Evolutionary conservation across 2,329 filamentous ascomycete genomes (phyloP), one percentile per base, ranked within the genome.

Genomic region (Thermothelomyces thermophilus): DNA sequence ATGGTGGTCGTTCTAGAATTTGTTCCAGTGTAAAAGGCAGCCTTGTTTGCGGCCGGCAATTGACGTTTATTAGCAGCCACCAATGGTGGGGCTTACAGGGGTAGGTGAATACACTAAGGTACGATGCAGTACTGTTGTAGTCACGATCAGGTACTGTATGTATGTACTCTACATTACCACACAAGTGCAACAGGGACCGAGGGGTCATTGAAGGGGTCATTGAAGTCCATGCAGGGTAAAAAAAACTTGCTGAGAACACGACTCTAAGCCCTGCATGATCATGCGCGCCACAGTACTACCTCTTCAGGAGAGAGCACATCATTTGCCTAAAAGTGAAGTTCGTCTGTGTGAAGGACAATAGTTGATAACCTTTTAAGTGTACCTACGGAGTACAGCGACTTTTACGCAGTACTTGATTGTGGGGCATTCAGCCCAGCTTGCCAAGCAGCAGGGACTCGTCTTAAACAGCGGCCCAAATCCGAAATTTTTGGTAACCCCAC

Each of bases 401-500:
- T n/a, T 35, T 35, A 37, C 40, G 10, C 19, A 2, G 20, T n/a
- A 28, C 13, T 31, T 31, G 30, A 28, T 9, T 30, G 43, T 35
- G 52, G 52, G 48, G 52, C 40, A 40, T 33, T 31, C 39, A 42
- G 46, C 41, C 31, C 39, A 30, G 30, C 24, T n/a, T 26, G 24
- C 24, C 20, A 34, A 35, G 16, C 10, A 4, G 26, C 48, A 34
- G 39, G 43, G 39, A 14, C 31, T 14, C 3, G 16, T 26, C 24
- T 26, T 5, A 9, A 26, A 10, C n/a, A 36, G 26, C 4, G 16
- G 34, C 30, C 45, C 41, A 34, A 52, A 43, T 41, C 44, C 14
- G 28, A 48, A 53, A 52, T 55, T 59, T 59, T 59, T 57, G 45
- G 51, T 37, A 46, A 33, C 53, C 52, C 54, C 39, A 41, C 58